A percentile compares a stretch with the other conserved stretches of the same genome.
Evolutionary conservation across 2,329 filamentous ascomycete species (phyloP).

Genomic region (Colletotrichum shisoi): DNA sequence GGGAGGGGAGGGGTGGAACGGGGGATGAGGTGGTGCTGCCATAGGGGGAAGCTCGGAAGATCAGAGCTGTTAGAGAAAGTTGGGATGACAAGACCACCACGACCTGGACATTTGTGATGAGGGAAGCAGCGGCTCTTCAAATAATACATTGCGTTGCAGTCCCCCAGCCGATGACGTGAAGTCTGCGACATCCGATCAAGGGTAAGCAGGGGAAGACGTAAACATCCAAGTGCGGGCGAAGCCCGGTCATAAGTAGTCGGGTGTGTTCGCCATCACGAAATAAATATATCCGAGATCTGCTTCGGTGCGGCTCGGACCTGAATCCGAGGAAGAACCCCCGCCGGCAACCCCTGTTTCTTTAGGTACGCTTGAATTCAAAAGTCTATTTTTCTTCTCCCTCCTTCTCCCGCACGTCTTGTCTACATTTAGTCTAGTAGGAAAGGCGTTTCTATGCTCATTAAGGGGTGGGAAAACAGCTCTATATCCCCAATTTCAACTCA

Average conservation of each 20-base stretch:
- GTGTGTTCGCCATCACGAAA: neutral
- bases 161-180: neutral
- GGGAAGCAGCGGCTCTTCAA: conserved; percentile 19
- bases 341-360: neutral
- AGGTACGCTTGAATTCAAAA: conserved; percentile 21
- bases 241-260: conserved; percentile 2
- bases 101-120: neutral
- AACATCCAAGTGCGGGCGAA: neutral
- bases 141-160: neutral
- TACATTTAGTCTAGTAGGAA: conserved; percentile 31
- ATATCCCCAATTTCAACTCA: conserved; percentile 10
- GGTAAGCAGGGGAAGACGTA: neutral
- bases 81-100: neutral
- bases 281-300: conserved; percentile 14
- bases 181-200: neutral
- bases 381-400: conserved; percentile 28
- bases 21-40: neutral
- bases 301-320: conserved; percentile 15
- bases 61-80: neutral
- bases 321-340: neutral
- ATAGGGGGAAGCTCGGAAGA: neutral
- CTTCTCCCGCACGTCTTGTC: conserved; percentile 17
- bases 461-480: neutral
- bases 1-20: neutral
- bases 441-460: conserved; percentile 12